A percentile compares a stretch with the other conserved stretches of the same genome.
These are phyloP conservation scores for Misopates orontium DNA, from an alignment of 257 asterid genomes.

Conservation along the genomic window DNA sequence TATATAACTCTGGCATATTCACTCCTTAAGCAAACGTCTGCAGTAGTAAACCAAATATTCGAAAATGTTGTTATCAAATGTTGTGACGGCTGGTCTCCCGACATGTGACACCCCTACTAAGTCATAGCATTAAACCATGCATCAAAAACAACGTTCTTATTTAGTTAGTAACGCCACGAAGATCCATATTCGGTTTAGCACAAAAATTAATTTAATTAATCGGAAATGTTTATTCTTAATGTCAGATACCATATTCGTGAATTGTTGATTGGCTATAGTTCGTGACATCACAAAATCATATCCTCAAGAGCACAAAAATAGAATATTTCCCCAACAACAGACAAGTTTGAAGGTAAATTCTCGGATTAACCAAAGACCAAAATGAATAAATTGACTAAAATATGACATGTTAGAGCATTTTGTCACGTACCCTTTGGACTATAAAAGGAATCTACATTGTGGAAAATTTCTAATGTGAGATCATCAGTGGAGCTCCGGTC, in stretches of 20 bases:
- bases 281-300: not conserved
- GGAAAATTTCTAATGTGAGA: slow-evolving; percentile 23
- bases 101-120: too few relatives aligned
- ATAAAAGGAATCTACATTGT: slow-evolving; percentile 44
- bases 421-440: slow-evolving; percentile 46
- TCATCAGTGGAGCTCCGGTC: slow-evolving; percentile 35
- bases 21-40: too few relatives aligned
- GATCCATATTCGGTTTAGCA: not conserved
- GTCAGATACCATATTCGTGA: slow-evolving; percentile 9
- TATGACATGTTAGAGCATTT: slow-evolving; percentile 7
- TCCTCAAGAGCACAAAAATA: slow-evolving; percentile 28
- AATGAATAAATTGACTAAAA: not conserved
- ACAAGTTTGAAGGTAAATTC: slow-evolving; percentile 18
- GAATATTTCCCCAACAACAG: slow-evolving; percentile 38
- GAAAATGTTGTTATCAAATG: too few relatives aligned
- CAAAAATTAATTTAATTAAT: not conserved
- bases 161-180: slow-evolving; percentile 31
- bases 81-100: too few relatives aligned
- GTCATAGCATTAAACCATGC: not conserved
- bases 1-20: too few relatives aligned
- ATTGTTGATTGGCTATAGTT: slow-evolving; percentile 5
- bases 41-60: too few relatives aligned
- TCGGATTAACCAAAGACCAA: slow-evolving; percentile 38
- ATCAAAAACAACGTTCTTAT: not conserved
- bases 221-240: not conserved